phyloP scores from a whole-genome alignment of 2,329 filamentous ascomycete genomes.

The Leptodontidium sp. region DNA sequence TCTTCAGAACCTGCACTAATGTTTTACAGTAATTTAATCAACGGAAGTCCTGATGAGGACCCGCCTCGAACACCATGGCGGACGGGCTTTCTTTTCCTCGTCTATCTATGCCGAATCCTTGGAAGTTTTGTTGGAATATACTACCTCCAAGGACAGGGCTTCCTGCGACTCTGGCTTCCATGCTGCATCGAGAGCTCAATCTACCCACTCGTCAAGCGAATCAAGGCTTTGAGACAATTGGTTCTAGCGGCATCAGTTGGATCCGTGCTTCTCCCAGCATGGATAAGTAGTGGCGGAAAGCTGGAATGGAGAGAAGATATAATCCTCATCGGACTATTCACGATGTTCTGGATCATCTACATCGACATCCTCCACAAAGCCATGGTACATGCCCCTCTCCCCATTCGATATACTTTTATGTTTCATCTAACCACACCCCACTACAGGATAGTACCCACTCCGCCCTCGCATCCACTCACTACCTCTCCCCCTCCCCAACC shows the following conservation, averaged over 20 bases:
- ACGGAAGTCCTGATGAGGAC: not conserved
- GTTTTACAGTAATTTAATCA: not conserved
- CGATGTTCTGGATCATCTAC: slow-evolving; percentile 16
- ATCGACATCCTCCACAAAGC: slow-evolving; percentile 8
- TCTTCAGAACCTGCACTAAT: not conserved
- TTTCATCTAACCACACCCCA: not conserved
- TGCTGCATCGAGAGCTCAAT: not conserved
- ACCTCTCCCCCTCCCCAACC: slow-evolving; percentile 4
- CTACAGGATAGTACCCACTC: slow-evolving; percentile 10
- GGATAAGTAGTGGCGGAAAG: not conserved
- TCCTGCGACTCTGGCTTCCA: slow-evolving; percentile 10
- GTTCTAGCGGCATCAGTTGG: not conserved
- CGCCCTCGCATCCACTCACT: not conserved
- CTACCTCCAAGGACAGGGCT: slow-evolving; percentile 5
- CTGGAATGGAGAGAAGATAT: not conserved
- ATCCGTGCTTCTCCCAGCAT: not conserved
- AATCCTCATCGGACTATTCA: slow-evolving; percentile 15
- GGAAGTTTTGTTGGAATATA: not conserved
- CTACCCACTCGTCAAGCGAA: not conserved
- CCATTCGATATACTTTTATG: not conserved
- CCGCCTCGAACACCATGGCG: not conserved
- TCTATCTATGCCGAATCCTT: not conserved
- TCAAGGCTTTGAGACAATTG: not conserved
- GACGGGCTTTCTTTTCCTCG: not conserved
- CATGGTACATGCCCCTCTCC: not conserved